Conservation (phyloP, 2,329 filamentous ascomycete genomes). For the Rosellinia necatrix region DNA sequence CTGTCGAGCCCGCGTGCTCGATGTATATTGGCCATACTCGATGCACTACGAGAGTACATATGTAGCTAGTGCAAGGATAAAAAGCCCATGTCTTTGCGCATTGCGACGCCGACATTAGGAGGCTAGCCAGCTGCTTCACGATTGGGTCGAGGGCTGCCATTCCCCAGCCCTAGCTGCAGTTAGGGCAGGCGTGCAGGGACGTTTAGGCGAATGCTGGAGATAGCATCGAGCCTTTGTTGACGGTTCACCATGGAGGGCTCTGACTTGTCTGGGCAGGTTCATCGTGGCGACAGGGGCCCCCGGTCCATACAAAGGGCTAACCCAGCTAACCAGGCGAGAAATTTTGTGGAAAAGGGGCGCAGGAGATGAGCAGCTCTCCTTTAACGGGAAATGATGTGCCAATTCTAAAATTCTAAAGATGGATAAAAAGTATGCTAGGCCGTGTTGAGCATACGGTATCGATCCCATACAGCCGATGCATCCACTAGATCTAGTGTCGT, state of each 20-base stretch:
- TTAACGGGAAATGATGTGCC: conserved; percentile 15
- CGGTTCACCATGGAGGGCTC: too few species aligned
- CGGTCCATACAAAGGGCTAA: neutral
- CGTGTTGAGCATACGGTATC: too few species aligned
- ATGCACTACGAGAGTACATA: too few species aligned
- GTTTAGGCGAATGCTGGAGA: neutral
- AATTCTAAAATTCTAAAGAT: neutral
- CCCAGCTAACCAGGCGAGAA: neutral
- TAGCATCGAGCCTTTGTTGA: conserved; percentile 19
- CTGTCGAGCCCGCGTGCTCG: too few species aligned
- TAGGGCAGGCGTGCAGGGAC: neutral
- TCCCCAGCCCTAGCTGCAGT: conserved; percentile 2
- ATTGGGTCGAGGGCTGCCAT: conserved; percentile 16
- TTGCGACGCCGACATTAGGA: conserved; percentile 19
- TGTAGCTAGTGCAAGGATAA: neutral
- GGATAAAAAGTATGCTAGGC: too few species aligned
- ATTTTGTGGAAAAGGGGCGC: conserved; percentile 23
- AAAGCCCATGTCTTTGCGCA: conserved; percentile 5
- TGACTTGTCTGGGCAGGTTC: conserved; percentile 21
- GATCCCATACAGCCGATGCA: too few species aligned
- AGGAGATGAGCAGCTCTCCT: conserved; percentile 21
- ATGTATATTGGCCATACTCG: conserved; percentile 8
- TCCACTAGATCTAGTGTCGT: too few species aligned
- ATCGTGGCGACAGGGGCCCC: conserved; percentile 12
- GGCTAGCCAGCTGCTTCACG: conserved; percentile 9